A percentile compares a stretch with the other conserved stretches of the same genome.
Conservation (phyloP, 495 filamentous ascomycete genomes). For the Lepraria neglecta region DNA sequence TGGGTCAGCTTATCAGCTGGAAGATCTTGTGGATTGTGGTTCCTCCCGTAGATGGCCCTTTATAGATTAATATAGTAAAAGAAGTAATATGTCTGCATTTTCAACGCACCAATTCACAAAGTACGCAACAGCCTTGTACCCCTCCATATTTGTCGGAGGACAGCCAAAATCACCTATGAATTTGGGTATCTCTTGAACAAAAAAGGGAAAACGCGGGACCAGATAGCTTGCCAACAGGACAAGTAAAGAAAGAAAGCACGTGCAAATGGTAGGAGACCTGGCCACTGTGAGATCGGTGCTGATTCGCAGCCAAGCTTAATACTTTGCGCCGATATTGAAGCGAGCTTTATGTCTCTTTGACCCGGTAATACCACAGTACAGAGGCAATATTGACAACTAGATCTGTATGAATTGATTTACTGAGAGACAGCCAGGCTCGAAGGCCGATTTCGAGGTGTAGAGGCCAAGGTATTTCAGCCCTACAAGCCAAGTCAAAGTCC, state of each 20-base stretch:
- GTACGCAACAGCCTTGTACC: constrained; percentile 44
- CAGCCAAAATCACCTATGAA: no score
- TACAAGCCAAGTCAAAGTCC: no score
- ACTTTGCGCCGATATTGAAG: no score
- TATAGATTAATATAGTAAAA: not conserved
- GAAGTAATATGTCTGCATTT: not conserved
- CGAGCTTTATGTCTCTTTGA: no score
- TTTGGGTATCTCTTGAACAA: not conserved
- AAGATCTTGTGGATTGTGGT: constrained; percentile 80
- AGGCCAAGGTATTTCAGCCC: no score
- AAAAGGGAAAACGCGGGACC: not conserved
- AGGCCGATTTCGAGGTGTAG: no score
- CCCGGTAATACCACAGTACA: no score
- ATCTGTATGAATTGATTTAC: no score
- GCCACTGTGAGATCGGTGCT: not conserved
- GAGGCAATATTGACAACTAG: no score
- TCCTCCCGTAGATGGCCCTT: constrained; percentile 78
- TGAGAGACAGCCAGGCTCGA: no score
- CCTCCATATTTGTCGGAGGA: constrained; percentile 34
- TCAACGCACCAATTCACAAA: constrained; percentile 47
- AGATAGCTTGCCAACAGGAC: not conserved
- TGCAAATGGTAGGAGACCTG: not conserved
- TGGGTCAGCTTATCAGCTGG: constrained; percentile 86
- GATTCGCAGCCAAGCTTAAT: no score
- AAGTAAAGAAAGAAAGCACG: not conserved